Base-by-base conservation (phyloP, 495 filamentous ascomycete genomes). In the Aspergillus bertholletiae region DNA sequence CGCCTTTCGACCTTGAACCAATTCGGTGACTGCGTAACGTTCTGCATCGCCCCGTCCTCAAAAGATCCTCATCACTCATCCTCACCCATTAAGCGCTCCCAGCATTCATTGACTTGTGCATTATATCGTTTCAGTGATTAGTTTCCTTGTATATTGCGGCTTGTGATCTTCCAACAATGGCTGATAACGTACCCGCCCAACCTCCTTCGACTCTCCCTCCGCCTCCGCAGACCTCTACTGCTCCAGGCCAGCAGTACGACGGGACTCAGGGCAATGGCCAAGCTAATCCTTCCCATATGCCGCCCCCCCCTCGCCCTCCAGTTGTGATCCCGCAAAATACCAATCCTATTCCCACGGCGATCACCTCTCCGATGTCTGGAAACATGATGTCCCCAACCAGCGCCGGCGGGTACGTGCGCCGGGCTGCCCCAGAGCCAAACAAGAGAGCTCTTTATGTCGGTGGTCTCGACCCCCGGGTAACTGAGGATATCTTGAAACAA, bases 381-480 rank as follows among this genome's bases (percentile, higher is more conserved):
- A 80, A 74, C 41, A 85, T 95, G 70, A 87, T 93, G 78, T 96
- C 92, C 37, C 89, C 90, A 32, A 86, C 84, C 62, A 89, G 84
- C 55, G 83, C 82, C 44, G 89, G 86, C 41, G 86, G 89, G 46
- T 93, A 88, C 61, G 86, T 90, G 44, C 90, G 94, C 63, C 92
- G 94, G 60, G 89, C 92, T 27, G 94, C 94, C 17, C 94, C 94
- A 47, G 94, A 99, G 75, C 94, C 94, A 40, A 99, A 99, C 79
- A 99, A 99, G 82, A 82, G 95, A 61, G 94, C 94, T 39, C 77
- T 99, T 43, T 99, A 99, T 60, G 92, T 99, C 43, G 94, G 94
- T 28, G 94, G 94, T 45, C 77, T 99, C 57, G 95, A 99, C 67
- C 90, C 91, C 30, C 83, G 94, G 47, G 94, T 97, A 41, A 97